phyloP scores from a whole-genome alignment of 2,329 filamentous ascomycete genomes.

The Monosporascus sp. region DNA sequence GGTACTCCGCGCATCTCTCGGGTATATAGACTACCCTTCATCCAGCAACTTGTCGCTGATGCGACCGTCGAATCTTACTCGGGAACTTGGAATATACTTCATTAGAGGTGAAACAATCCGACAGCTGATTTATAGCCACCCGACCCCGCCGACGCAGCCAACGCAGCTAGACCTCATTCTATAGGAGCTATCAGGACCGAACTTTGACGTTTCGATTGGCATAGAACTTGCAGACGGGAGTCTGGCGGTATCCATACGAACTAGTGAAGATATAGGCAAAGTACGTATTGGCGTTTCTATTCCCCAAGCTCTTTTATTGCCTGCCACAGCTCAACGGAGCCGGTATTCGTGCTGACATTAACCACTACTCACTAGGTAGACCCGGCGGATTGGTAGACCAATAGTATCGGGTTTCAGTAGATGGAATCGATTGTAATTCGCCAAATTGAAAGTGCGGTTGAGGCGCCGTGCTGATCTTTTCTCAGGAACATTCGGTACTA shows the following conservation, averaged over 20 bases:
- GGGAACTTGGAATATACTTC: neutral
- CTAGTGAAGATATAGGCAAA: neutral
- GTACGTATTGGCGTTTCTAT: neutral
- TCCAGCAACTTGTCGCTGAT: constrained; percentile 23
- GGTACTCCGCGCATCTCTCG: constrained; percentile 13
- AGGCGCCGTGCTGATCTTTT: neutral
- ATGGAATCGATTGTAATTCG: neutral
- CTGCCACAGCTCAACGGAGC: neutral
- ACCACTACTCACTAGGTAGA: neutral
- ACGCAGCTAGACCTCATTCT: neutral
- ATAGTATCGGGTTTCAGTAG: neutral
- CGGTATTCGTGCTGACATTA: neutral
- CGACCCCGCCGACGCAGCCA: neutral
- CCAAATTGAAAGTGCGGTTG: neutral
- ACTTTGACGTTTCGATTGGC: neutral
- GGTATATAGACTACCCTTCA: constrained; percentile 33
- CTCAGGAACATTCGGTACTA: neutral
- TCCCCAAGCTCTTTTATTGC: neutral
- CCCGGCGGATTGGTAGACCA: neutral
- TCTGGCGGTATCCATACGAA: neutral
- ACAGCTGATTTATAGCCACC: neutral
- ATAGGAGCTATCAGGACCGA: neutral
- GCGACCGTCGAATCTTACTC: constrained; percentile 2
- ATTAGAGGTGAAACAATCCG: neutral
- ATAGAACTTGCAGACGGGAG: neutral